Evolutionary conservation across 2,329 filamentous ascomycete species (phyloP).

Genomic region (Colletotrichum cuscutae): DNA sequence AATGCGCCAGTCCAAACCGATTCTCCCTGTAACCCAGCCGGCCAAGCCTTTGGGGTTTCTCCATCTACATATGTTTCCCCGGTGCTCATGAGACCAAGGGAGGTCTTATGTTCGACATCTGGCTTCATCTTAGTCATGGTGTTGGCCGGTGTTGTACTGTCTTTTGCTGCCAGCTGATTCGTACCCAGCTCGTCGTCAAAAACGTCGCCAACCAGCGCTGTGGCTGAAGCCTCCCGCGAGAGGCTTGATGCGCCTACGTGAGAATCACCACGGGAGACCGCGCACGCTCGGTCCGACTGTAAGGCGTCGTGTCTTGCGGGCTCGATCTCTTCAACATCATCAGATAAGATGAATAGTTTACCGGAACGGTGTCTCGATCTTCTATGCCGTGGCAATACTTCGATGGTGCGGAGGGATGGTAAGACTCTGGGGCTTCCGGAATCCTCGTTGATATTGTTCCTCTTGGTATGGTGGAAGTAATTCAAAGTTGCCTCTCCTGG

Average conservation of each 20-base stretch:
- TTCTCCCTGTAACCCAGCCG: not conserved
- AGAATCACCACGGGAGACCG: not conserved
- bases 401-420: not conserved
- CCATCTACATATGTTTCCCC: not conserved
- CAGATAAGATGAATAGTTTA: not conserved
- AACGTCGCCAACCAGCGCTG: not conserved
- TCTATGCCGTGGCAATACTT: not conserved
- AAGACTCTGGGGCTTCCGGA: not conserved
- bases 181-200: not conserved
- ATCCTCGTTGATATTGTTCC: not conserved
- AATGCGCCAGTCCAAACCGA: not conserved
- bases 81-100: not conserved
- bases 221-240: not conserved
- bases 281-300: not conserved
- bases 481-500: not conserved
- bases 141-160: not conserved
- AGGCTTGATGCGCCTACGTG: not conserved
- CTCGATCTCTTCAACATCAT: not conserved
- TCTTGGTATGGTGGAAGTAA: not conserved
- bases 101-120: not conserved
- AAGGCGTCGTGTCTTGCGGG: not conserved
- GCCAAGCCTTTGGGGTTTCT: not conserved
- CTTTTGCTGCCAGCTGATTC: not conserved
- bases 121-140: not conserved
- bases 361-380: not conserved